Percentiles rank a stretch among this genome's conserved stretches.
Evolutionary conservation across 768 basidiomycete genomes (phyloP).

Genomic region (Collybia mongolica): DNA sequence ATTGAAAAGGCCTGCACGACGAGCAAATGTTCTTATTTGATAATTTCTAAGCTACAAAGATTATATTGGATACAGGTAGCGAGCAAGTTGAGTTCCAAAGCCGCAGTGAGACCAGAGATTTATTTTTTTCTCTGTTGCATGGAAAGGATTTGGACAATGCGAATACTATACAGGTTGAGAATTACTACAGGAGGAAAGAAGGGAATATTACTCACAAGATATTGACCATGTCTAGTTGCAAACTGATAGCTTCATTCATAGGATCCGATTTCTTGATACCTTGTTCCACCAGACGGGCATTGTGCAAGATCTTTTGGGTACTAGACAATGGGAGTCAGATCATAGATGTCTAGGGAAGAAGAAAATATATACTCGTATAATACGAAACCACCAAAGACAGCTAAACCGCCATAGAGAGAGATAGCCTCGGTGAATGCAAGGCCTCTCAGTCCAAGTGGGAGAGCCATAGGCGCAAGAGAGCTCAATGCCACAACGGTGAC

Average conservation of each 20-base stretch:
- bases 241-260: slow-evolving; percentile 70
- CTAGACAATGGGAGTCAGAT: slow-evolving; percentile 29
- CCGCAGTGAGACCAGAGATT: background rate
- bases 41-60: slow-evolving; percentile 1
- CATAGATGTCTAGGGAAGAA: background rate
- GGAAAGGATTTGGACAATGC: slow-evolving; percentile 75
- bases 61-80: background rate
- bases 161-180: slow-evolving; percentile 47
- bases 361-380: slow-evolving; percentile 69
- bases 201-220: slow-evolving; percentile 60
- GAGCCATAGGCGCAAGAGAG: slow-evolving; percentile 84
- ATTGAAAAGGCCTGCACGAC: background rate
- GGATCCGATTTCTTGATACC: slow-evolving; percentile 71
- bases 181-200: background rate
- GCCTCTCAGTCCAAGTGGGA: slow-evolving; percentile 79
- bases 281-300: slow-evolving; percentile 71
- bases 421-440: slow-evolving; percentile 77
- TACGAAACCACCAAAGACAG: slow-evolving; percentile 84
- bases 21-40: background rate
- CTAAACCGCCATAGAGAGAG: slow-evolving; percentile 85
- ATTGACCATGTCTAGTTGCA: slow-evolving; percentile 88
- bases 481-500: slow-evolving; percentile 85
- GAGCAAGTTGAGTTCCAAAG: background rate
- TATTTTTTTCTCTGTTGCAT: slow-evolving; percentile 55
- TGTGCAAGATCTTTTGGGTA: slow-evolving; percentile 81